phyloP scores from a whole-genome alignment of 345 rosid species.

The Pseudoturritis turrita region DNA sequence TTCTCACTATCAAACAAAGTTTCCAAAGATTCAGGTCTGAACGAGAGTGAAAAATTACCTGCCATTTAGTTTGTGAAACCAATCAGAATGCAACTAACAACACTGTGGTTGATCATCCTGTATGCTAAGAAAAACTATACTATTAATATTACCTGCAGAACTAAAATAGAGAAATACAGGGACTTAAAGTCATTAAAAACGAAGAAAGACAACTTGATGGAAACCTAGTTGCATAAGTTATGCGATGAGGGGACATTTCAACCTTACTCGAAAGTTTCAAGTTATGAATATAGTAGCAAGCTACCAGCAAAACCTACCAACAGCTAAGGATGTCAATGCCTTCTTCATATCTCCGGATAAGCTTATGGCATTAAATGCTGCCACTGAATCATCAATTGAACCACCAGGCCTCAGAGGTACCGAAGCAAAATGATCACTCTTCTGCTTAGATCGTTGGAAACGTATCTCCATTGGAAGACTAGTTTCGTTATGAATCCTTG shows the following conservation, averaged over 20 bases:
- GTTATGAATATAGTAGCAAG: constrained; percentile 6
- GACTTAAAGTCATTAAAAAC: background rate
- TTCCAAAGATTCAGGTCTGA: constrained; percentile 70
- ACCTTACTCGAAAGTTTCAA: constrained; percentile 8
- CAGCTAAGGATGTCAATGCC: constrained; percentile 70
- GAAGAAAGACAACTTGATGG: constrained; percentile 2
- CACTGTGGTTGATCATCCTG: background rate
- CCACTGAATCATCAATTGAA: constrained; percentile 78
- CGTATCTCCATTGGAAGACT: constrained; percentile 69
- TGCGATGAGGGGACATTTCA: constrained; percentile 11
- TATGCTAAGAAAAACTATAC: constrained; percentile 15
- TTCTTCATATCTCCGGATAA: constrained; percentile 70
- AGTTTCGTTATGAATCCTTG: constrained; percentile 81
- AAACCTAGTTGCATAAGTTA: constrained; percentile 4
- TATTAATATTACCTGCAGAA: background rate
- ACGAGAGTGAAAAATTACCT: constrained; percentile 90
- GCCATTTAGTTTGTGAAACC: constrained; percentile 29
- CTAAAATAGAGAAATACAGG: background rate
- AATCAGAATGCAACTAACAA: constrained; percentile 9
- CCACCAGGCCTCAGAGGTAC: constrained; percentile 67
- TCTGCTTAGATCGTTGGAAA: constrained; percentile 62
- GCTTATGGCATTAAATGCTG: constrained; percentile 67
- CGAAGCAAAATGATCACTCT: constrained; percentile 52
- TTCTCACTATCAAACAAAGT: constrained; percentile 34
- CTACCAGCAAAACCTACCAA: constrained; percentile 48